Conservation (phyloP, 495 filamentous ascomycete species). For the Tuber brumale region DNA sequence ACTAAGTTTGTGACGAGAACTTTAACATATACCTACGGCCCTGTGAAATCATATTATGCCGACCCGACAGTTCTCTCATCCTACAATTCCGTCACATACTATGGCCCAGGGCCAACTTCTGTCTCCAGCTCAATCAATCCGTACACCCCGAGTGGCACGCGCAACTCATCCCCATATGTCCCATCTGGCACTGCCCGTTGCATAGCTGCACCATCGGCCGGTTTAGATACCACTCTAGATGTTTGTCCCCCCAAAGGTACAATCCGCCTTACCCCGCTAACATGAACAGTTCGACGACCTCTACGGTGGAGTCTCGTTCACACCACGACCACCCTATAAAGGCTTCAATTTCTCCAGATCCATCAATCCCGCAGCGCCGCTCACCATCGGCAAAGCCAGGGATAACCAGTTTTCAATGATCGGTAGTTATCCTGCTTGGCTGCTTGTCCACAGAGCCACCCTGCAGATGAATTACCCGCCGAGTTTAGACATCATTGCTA, state of each 20-base stretch:
- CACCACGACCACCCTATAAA: background rate
- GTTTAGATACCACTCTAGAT: slow-evolving; percentile 1
- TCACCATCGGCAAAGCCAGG: background rate
- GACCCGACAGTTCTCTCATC: slow-evolving; percentile 1
- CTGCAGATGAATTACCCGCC: background rate
- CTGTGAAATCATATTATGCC: background rate
- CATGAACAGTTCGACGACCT: background rate
- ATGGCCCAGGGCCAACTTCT: background rate
- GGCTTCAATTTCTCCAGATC: slow-evolving; percentile 1
- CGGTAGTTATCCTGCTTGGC: background rate
- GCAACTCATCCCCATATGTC: background rate
- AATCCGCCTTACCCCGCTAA: background rate
- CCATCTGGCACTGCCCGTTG: background rate
- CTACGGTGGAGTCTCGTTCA: background rate
- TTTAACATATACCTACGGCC: background rate
- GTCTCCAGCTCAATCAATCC: background rate
- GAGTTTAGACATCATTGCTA: background rate
- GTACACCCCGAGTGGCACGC: background rate
- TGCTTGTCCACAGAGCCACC: background rate
- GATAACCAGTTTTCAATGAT: background rate
- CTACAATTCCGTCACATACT: background rate
- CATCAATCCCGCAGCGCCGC: background rate
- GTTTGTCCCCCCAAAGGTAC: background rate
- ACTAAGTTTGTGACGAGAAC: slow-evolving; percentile 9
- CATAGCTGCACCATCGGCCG: slow-evolving; percentile 3